phyloP scores from a whole-genome alignment of 2,329 filamentous ascomycete genomes.

The Paraphaeosphaeria minitans region DNA sequence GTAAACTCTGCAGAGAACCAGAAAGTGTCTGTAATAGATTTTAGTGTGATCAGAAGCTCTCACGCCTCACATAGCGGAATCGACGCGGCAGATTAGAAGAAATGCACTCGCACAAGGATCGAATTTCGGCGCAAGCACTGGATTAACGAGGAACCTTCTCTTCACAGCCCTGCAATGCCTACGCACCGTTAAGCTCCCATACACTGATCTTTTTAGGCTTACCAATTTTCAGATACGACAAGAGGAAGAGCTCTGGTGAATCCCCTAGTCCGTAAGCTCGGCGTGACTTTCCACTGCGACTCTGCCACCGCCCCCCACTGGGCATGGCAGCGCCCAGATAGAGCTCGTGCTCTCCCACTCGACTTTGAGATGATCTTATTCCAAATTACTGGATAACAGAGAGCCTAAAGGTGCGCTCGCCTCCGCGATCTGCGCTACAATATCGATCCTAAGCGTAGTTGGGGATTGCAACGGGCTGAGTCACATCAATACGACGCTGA shows the following conservation, averaged over 20 bases:
- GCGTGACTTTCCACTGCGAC: slow-evolving; percentile 6
- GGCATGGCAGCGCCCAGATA: not conserved
- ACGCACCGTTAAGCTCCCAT: not conserved
- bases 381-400: not conserved
- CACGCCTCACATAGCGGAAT: not conserved
- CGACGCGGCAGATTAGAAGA: not conserved
- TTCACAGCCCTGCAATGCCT: not conserved
- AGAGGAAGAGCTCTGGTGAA: not conserved
- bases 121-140: not conserved
- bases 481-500: slow-evolving; percentile 1
- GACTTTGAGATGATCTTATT: not conserved
- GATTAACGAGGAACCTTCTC: not conserved
- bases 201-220: not conserved
- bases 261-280: slow-evolving; percentile 13
- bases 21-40: not conserved
- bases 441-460: slow-evolving; percentile 6
- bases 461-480: slow-evolving; percentile 13
- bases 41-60: not conserved
- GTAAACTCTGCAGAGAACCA: not conserved
- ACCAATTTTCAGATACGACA: not conserved
- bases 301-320: not conserved
- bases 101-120: not conserved
- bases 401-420: not conserved
- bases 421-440: not conserved
- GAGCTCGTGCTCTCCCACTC: not conserved